Evolutionary conservation across 306 rosid species (phyloP), one percentile per base, ranked within the genome.

Genomic region (Cucurbita pepo): DNA sequence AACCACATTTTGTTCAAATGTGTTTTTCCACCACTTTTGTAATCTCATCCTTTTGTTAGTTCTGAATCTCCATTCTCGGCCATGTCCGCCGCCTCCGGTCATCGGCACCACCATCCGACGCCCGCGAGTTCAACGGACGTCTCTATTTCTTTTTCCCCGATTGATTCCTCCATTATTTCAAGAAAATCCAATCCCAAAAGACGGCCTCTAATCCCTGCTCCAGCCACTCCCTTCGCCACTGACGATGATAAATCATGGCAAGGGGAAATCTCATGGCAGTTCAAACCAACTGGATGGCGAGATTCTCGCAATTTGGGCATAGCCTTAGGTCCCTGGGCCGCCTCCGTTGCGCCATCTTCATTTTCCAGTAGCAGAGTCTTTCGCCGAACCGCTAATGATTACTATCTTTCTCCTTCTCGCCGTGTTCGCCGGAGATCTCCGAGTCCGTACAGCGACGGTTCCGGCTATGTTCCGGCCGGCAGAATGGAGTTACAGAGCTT

Each of bases 401-500:
- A 77, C 71, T 90, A 88, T 79, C 97, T 83, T 73, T 82, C 96
- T 0, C 34, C 86, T 51, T 77, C 91, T 19, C 62, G 73, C 0
- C 77, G 78, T 0, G 80, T 83, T 47, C 72, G 77, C 15, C 76
- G 76, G 51, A 74, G 41, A 18, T 53, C 21, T 21, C 5, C 77
- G 10, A 72, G 53, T 45, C 79, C 83, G 43, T 9, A 77, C 51
- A 8, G 52, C 21, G 83, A 82, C 6, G 51, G 56, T 45, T 56
- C 56, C 8, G 25, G 73, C 18, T 47, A 69, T 1, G 61, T 16
- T 3, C 78, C 52, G 5, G 69, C 64, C 1, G 84, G 93, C 7
- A 87, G 97, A 81, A 84, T 94, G 77, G 96, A 90, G 80, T 92
- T 90, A 53, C 83, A 77, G 69, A 90, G 97, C 80, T 88, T 76